phyloP scores from a whole-genome alignment of 1,284 basidiomycete genomes.

The Puccinia horiana region DNA sequence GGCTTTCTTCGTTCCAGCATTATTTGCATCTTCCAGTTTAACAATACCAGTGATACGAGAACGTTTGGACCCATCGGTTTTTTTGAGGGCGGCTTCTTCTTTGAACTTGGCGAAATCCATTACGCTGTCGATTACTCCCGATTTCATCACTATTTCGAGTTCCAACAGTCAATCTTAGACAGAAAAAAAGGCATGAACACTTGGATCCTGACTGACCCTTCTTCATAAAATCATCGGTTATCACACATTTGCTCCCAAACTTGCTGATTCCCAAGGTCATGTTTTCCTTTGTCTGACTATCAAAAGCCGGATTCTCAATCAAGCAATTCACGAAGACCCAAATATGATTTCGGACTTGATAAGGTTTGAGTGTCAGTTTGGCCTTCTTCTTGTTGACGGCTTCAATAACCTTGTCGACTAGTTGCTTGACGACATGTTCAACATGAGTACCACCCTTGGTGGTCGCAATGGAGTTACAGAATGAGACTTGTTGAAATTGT shows the following conservation, averaged over 20 bases:
- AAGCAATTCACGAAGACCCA: constrained; percentile 97
- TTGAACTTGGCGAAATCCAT: constrained; percentile 95
- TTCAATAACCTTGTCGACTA: constrained; percentile 73
- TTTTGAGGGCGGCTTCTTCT: constrained; percentile 93
- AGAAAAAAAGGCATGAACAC: background rate
- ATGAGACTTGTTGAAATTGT: constrained; percentile 88
- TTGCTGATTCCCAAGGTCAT: constrained; percentile 84
- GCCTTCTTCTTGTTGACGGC: constrained; percentile 96
- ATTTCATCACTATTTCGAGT: constrained; percentile 71
- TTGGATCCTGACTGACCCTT: constrained; percentile 68
- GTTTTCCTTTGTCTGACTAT: constrained; percentile 98
- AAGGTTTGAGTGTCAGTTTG: constrained; percentile 83
- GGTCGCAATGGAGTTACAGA: constrained; percentile 96
- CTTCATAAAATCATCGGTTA: constrained; percentile 93
- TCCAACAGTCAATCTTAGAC: background rate
- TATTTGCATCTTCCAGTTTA: constrained; percentile 96
- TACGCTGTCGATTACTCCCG: constrained; percentile 87
- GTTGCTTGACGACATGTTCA: constrained; percentile 79
- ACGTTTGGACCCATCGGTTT: constrained; percentile 92
- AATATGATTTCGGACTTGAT: constrained; percentile 95
- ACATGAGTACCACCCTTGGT: constrained; percentile 97
- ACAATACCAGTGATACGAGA: constrained; percentile 83
- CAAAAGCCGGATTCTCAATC: constrained; percentile 97
- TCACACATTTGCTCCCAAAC: constrained; percentile 82
- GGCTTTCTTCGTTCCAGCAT: constrained; percentile 82